A percentile compares a stretch with the other conserved stretches of the same genome.
Evolutionary conservation across 306 rosid species (phyloP).

Genomic region (Prunus kanzakura): DNA sequence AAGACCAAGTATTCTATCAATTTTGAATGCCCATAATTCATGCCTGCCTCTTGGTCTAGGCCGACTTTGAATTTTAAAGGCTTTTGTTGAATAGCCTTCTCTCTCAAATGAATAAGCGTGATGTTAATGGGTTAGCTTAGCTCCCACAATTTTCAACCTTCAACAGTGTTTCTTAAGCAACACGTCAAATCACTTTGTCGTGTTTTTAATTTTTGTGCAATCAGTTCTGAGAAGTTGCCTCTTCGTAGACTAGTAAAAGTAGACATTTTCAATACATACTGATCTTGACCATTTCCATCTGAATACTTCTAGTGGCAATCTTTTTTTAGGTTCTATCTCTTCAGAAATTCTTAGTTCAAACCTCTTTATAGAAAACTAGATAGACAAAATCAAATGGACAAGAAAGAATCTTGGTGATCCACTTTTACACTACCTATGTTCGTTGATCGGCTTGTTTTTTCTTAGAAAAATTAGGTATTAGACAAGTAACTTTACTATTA

Average conservation of each 20-base stretch:
- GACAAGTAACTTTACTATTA: no score
- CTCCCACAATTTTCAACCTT: background rate
- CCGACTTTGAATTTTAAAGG: background rate
- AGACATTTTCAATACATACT: background rate
- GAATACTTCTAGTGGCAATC: no score
- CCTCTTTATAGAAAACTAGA: background rate
- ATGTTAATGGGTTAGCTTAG: background rate
- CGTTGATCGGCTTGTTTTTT: no score
- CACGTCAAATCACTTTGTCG: background rate
- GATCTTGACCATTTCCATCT: background rate
- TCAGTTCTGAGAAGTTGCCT: background rate
- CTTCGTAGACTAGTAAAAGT: background rate
- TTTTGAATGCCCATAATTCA: background rate
- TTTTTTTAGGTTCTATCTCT: no score
- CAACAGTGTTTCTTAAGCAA: background rate
- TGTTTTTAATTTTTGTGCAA: background rate
- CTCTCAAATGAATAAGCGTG: background rate
- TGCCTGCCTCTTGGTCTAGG: background rate
- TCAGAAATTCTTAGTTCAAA: background rate
- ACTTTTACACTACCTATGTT: background rate
- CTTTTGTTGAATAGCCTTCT: background rate
- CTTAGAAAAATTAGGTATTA: no score
- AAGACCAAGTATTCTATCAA: no score
- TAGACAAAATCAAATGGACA: background rate
- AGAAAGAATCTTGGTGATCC: background rate